phyloP scores from a whole-genome alignment of 1,284 basidiomycete genomes.

The Ustilago curta region DNA sequence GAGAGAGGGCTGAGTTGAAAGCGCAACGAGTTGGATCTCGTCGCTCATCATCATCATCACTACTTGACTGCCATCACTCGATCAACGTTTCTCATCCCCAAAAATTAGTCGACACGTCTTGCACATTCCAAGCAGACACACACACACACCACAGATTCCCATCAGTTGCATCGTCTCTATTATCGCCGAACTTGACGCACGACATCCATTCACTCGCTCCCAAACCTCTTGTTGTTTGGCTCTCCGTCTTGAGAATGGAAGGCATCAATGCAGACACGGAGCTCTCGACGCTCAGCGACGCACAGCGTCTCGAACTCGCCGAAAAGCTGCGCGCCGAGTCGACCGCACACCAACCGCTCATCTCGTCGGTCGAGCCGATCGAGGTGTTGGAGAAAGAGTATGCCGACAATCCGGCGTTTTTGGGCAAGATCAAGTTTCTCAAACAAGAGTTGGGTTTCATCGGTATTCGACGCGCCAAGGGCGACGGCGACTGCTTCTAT shows the following conservation, averaged over 20 bases:
- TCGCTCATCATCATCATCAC: not conserved
- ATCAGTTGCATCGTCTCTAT: not conserved
- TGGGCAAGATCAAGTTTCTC: slow-evolving; percentile 58
- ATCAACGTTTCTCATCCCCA: too few relatives aligned
- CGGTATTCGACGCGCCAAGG: slow-evolving; percentile 53
- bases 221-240: not conserved
- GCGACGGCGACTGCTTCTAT: slow-evolving; percentile 67
- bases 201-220: not conserved
- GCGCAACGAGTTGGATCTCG: not conserved
- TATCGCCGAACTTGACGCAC: not conserved
- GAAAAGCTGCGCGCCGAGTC: slow-evolving; percentile 45
- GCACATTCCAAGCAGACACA: not conserved
- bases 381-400: slow-evolving; percentile 53
- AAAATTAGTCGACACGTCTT: too few relatives aligned
- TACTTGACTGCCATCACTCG: too few relatives aligned
- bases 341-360: slow-evolving; percentile 35
- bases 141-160: not conserved
- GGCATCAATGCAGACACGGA: slow-evolving; percentile 43
- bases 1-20: too few relatives aligned
- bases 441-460: slow-evolving; percentile 45
- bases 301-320: slow-evolving; percentile 53
- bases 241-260: slow-evolving; percentile 22
- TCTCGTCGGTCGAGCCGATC: slow-evolving; percentile 52
- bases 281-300: slow-evolving; percentile 45
- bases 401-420: slow-evolving; percentile 40